Evolutionary conservation across 768 basidiomycete species (phyloP), one percentile per base, ranked within the genome.

Genomic region (Pisolithus orientalis): DNA sequence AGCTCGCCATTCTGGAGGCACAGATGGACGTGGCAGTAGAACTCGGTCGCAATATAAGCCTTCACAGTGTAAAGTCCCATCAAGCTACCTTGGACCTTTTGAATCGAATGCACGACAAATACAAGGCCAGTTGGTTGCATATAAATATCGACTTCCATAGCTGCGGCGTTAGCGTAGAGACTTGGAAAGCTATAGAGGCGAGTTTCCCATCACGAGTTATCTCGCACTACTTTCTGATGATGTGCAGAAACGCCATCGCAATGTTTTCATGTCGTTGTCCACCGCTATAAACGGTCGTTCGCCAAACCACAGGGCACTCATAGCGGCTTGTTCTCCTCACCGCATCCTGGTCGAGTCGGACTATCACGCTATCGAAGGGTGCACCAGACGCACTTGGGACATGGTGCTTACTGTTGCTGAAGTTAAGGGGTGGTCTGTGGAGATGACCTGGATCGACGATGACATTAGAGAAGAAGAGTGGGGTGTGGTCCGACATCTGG

Each of bases 101-200:
- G 24, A 68, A 71, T 28, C 72, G 72, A 42, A 80, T 92, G 76
- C 69, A 76, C 47, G 66, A 73, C 56, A 80, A 76, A 62, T 75
- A 87, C 51, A 79, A 81, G 5, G 65, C 71, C 7, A 69, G 66
- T 24, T 94, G 87, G 79, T 68, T 71, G 46, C 64, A 63, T 17
- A 83, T 96, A 63, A 94, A 84, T 60, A 69, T 97, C 44, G 93
- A 95, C 64, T 66, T 99, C 59, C 95, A 99, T 66, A 90, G 87
- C 44, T 97, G 92, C 62, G 90, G 91, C 0, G 70, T 94, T 57
- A 91, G 87, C 54, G 74, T 83, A 6, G 80, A 94, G 62, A 82
- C 78, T 37, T 90, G 89, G 83, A 70, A 67, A 51, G 76, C 77
- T 45, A 77, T 95, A 42, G 85, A 94, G 80, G 92, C 84, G 70